Evolutionary conservation across 768 basidiomycete species (phyloP).

Genomic region (Podaxis sp.): DNA sequence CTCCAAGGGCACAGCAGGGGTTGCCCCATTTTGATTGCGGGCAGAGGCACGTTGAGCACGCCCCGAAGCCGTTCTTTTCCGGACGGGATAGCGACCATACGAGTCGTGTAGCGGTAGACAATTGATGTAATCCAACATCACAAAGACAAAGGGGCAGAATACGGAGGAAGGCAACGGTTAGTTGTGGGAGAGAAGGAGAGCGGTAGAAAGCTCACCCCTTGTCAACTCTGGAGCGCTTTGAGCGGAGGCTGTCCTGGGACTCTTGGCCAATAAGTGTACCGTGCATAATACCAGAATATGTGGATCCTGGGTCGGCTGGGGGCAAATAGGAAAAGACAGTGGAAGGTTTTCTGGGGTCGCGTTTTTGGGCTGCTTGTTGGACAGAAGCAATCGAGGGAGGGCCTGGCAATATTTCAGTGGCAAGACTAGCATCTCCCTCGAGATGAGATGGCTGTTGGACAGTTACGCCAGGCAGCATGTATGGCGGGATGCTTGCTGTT

Average conservation of each 20-base stretch:
- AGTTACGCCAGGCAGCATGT: conserved; percentile 69
- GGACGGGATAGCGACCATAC: conserved; percentile 24
- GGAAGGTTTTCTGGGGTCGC: conserved; percentile 77
- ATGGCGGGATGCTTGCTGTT: conserved; percentile 68
- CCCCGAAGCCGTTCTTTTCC: conserved; percentile 51
- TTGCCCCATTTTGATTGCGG: conserved; percentile 52
- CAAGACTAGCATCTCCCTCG: conserved; percentile 77
- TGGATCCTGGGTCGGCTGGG: conserved; percentile 82
- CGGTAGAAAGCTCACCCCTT: conserved; percentile 57
- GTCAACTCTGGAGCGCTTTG: conserved; percentile 72
- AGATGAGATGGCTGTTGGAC: conserved; percentile 77
- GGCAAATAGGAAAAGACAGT: conserved; percentile 77
- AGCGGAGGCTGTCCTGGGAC: conserved; percentile 62
- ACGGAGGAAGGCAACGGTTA: conserved; percentile 20
- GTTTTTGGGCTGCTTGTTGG: conserved; percentile 69
- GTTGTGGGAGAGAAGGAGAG: conserved; percentile 16
- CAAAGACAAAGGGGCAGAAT: conserved; percentile 14
- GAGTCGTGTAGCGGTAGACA: conserved; percentile 16
- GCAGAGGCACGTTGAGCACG: conserved; percentile 74
- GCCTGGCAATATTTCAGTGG: conserved; percentile 88
- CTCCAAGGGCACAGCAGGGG: conserved; percentile 36
- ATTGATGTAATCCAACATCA: conserved; percentile 23
- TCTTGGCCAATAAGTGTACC: conserved; percentile 63
- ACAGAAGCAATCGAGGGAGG: conserved; percentile 74
- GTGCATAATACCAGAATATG: conserved; percentile 76